phyloP scores from a whole-genome alignment of 345 rosid species.

The Raphanus raphanistrum region DNA sequence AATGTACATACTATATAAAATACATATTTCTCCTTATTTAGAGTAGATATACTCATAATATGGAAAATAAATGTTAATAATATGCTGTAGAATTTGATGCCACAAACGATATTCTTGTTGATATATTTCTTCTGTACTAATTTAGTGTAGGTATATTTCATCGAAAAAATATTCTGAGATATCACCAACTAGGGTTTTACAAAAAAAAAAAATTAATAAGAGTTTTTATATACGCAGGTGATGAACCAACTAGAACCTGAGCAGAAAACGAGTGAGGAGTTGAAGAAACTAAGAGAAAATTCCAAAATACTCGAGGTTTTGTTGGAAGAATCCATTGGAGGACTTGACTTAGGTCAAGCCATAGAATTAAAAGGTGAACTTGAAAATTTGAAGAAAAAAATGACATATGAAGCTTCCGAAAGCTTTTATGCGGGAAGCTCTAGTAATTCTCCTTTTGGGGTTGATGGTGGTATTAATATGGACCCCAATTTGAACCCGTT shows the following conservation, averaged over 20 bases:
- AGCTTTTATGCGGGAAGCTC: conserved; percentile 15
- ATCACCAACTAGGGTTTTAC: neutral
- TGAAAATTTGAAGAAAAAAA: conserved; percentile 43
- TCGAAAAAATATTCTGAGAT: neutral
- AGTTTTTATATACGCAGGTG: neutral
- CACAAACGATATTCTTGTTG: neutral
- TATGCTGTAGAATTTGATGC: neutral
- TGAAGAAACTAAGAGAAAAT: conserved; percentile 35
- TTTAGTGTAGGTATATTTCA: neutral
- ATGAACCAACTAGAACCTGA: conserved; percentile 44
- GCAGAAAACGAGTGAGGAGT: conserved; percentile 48
- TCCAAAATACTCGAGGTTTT: conserved; percentile 32
- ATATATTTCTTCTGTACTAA: neutral
- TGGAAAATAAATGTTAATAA: neutral
- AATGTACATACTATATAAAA: neutral
- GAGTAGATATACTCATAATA: neutral
- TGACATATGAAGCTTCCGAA: conserved; percentile 35
- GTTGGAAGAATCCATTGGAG: conserved; percentile 56
- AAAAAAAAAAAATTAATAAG: neutral
- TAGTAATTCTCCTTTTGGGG: conserved; percentile 1
- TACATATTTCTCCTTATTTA: neutral
- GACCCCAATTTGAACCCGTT: neutral
- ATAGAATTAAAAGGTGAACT: conserved; percentile 39
- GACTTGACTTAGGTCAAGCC: conserved; percentile 36
- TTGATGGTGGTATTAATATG: conserved; percentile 4